Evolutionary conservation across 345 rosid genomes (phyloP).

Genomic region (Clausena lansium): DNA sequence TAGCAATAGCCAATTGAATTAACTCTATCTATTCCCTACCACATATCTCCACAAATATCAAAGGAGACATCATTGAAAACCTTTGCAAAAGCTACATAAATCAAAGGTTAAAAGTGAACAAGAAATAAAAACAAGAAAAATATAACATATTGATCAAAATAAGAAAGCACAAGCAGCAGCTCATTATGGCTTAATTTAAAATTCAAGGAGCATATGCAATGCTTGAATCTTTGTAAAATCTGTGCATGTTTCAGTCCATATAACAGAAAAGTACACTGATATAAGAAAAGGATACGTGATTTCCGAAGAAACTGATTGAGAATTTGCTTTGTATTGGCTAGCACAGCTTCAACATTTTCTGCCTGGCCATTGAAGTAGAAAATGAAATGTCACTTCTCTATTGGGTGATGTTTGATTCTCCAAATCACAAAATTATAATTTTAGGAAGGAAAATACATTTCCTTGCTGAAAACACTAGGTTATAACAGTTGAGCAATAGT

Average conservation of each 20-base stretch:
- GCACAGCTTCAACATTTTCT: conserved; percentile 88
- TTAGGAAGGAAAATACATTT: background rate
- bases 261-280: background rate
- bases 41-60: background rate
- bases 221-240: background rate
- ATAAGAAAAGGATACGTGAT: conserved; percentile 67
- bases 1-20: conserved; percentile 4
- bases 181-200: background rate
- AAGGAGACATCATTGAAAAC: conserved; percentile 6
- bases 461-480: background rate
- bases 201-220: background rate
- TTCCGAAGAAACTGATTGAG: conserved; percentile 83
- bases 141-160: background rate
- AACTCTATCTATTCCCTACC: background rate
- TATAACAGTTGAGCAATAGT: background rate
- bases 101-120: background rate
- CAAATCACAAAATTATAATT: conserved; percentile 2
- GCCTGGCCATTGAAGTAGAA: conserved; percentile 41
- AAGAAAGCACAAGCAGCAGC: background rate
- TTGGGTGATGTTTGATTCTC: background rate
- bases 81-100: background rate
- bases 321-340: conserved; percentile 93
- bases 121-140: background rate
- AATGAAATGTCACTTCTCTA: conserved; percentile 18
- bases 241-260: background rate